Evolutionary conservation across 176 grass and related monocot species (phyloP).

Genomic region (Hordeum vulgare): DNA sequence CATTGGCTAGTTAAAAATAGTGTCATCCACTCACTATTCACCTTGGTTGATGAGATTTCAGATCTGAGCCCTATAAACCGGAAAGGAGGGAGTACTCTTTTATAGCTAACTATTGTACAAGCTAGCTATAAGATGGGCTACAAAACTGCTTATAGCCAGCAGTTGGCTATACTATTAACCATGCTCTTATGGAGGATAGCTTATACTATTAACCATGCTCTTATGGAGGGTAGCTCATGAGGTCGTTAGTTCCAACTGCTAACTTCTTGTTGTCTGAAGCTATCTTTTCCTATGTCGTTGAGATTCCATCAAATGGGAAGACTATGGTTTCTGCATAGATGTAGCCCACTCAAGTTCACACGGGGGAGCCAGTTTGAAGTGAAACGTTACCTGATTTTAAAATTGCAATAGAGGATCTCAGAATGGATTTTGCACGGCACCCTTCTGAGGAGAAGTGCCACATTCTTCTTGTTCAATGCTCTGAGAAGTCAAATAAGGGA

Average conservation of each 20-base stretch:
- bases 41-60: no score
- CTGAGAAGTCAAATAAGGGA: slow-evolving; percentile 61
- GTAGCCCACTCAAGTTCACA: slow-evolving; percentile 61
- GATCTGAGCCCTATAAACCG: no score
- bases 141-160: no score
- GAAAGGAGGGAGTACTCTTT: no score
- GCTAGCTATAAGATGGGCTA: no score
- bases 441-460: slow-evolving; percentile 71
- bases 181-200: slow-evolving; percentile 37
- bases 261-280: slow-evolving; percentile 37
- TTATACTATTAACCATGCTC: slow-evolving; percentile 49
- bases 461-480: slow-evolving; percentile 69
- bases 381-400: slow-evolving; percentile 72
- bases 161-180: no score
- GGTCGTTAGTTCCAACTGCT: slow-evolving; percentile 49
- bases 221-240: no score
- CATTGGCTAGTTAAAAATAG: no score
- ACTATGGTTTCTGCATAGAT: slow-evolving; percentile 69
- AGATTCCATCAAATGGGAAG: slow-evolving; percentile 63
- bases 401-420: slow-evolving; percentile 78
- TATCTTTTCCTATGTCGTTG: slow-evolving; percentile 26
- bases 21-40: no score
- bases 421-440: slow-evolving; percentile 65
- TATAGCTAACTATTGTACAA: no score
- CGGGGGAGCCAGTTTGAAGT: slow-evolving; percentile 52